phyloP scores from a whole-genome alignment of 139 green algal genomes.

The Micromonas pusilla region DNA sequence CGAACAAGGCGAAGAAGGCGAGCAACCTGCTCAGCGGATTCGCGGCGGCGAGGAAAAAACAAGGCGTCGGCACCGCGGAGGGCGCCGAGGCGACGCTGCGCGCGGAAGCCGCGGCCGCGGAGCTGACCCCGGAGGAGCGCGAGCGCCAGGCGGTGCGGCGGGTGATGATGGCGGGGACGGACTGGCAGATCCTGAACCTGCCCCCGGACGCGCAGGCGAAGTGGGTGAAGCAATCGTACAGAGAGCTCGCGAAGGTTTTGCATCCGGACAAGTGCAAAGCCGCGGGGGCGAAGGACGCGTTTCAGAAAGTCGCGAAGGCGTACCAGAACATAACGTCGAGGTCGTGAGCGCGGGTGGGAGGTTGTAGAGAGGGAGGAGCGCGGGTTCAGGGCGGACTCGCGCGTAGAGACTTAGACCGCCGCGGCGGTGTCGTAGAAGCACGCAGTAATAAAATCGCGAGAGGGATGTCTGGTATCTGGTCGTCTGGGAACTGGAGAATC shows the following conservation, averaged over 20 bases:
- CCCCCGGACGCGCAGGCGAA: background rate
- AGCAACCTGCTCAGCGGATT: slow-evolving; percentile 19
- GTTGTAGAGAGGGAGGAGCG: too few relatives aligned
- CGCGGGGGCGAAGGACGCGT: slow-evolving; percentile 20
- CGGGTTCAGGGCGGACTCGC: too few relatives aligned
- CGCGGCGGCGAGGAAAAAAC: background rate
- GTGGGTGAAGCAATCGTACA: slow-evolving; percentile 11
- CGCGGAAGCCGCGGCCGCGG: background rate
- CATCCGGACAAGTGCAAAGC: slow-evolving; percentile 21
- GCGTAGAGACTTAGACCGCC: too few relatives aligned
- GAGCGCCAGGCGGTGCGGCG: background rate
- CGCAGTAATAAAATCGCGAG: too few relatives aligned
- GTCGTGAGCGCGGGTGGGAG: background rate
- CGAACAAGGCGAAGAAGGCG: slow-evolving; percentile 1
- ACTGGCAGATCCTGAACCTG: slow-evolving; percentile 17
- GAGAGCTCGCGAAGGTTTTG: slow-evolving; percentile 11
- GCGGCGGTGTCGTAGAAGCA: too few relatives aligned
- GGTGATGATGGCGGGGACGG: slow-evolving; percentile 9
- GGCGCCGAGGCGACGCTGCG: slow-evolving; percentile 4
- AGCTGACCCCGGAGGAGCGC: background rate
- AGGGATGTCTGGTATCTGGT: too few relatives aligned
- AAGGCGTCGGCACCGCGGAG: background rate
- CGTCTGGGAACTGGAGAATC: too few relatives aligned
- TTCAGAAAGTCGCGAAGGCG: slow-evolving; percentile 21
- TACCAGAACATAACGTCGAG: slow-evolving; percentile 1